Conservation (phyloP, 2,329 filamentous ascomycete species). For the Colletotrichum godetiae region DNA sequence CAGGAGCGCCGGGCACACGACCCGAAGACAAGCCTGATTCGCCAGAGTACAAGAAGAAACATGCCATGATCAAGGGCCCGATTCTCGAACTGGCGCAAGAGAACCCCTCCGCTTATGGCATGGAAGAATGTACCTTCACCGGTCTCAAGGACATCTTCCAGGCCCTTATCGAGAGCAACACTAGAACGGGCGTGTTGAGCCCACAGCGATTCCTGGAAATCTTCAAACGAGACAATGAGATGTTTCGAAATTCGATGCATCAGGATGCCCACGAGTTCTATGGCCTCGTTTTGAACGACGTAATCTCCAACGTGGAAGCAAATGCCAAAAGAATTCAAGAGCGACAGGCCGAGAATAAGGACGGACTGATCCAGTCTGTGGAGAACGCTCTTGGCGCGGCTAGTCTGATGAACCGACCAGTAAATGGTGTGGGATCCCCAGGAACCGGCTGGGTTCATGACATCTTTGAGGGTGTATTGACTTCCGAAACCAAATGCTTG, state of each 20-base stretch:
- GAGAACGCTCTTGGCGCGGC: constrained; percentile 50
- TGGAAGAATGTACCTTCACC: constrained; percentile 95
- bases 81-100: constrained; percentile 87
- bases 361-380: constrained; percentile 63
- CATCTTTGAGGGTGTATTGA: constrained; percentile 93
- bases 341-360: constrained; percentile 53
- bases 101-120: constrained; percentile 83
- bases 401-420: constrained; percentile 40
- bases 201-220: constrained; percentile 95
- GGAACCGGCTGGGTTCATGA: constrained; percentile 94
- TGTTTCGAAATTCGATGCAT: constrained; percentile 97
- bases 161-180: constrained; percentile 83
- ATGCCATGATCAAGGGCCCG: constrained; percentile 88
- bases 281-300: constrained; percentile 93
- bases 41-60: constrained; percentile 97
- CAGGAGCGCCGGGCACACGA: constrained; percentile 66
- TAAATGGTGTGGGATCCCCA: constrained; percentile 63
- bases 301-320: constrained; percentile 93
- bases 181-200: constrained; percentile 89
- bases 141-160: constrained; percentile 97
- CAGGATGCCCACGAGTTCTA: constrained; percentile 99
- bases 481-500: constrained; percentile 95
- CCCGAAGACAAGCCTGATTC: constrained; percentile 95
- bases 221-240: constrained; percentile 92
- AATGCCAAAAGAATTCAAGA: constrained; percentile 76